Base-by-base conservation (phyloP, 1,284 basidiomycete genomes). In the Ceratobasidium sp. region DNA sequence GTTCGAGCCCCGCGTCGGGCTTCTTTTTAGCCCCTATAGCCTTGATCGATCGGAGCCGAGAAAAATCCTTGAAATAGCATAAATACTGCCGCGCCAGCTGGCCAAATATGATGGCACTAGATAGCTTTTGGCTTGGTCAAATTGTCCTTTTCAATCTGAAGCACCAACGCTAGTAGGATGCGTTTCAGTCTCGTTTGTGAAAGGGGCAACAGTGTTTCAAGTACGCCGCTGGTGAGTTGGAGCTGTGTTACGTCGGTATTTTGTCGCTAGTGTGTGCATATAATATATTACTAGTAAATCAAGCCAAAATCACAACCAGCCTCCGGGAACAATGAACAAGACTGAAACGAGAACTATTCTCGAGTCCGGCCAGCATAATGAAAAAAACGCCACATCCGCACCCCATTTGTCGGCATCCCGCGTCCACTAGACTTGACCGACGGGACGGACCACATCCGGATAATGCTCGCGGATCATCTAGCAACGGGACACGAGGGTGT, bases 1-100 rank as follows among this genome's bases (percentile, higher is more conserved):
- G 71, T 74, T 74, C 71, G 71, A 74, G 71, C 71, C 71, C 71
- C 71, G 71, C 71, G 71, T 74, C 46, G 71, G 71, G 71, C 71
- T 74, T 32, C 32, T 52, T 65, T 74, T 74, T 56, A 6, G 37
- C 34, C 61, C 9, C 9, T 13, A 25, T n/a, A 8, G n/a, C 5
- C 17, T 17, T 46, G 62, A 49, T 65, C 34, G 44, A 65, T n/a
- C 8, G 5, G 44, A 11, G 11, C 22, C 62, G 62, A 65, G 17
- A 65, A 65, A 65, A 46, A 13, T 44, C 62, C 62, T 22, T 49
- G 34, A 49, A 37, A 65, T 46, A 46, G 62, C 34, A 54, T 22
- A 22, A 17, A 54, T 22, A 22, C 19, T 22, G 22, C 62, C 62
- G 62, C 37, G 34, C 40, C 25, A 65, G 34, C 44, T 65, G n/a